phyloP scores from a whole-genome alignment of 306 rosid species.

The Purshia tridentata region DNA sequence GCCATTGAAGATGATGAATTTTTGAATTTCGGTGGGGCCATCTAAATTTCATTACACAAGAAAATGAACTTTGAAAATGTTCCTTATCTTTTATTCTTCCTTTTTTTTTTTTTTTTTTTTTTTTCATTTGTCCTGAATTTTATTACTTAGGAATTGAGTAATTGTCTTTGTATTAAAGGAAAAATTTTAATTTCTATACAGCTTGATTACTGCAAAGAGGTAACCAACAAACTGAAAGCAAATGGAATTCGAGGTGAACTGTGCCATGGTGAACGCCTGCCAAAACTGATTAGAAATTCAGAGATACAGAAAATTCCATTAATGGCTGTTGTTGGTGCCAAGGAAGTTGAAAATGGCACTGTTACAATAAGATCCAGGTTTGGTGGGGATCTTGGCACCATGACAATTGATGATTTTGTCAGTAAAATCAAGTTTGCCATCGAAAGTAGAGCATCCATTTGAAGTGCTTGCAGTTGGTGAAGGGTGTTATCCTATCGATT shows the following conservation, averaged over 20 bases:
- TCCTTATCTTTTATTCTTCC: not conserved
- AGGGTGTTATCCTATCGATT: constrained; percentile 9
- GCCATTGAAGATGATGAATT: not conserved
- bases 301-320: constrained; percentile 88
- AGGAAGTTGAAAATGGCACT: constrained; percentile 74
- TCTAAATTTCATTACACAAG: not conserved
- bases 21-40: not conserved
- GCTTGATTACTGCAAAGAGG: constrained; percentile 77
- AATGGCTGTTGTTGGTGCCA: constrained; percentile 92
- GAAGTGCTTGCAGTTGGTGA: constrained; percentile 26
- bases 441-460: constrained; percentile 51
- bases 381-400: constrained; percentile 82
- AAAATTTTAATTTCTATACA: constrained; percentile 29
- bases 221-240: constrained; percentile 59
- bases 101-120: too few relatives aligned
- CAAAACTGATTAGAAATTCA: constrained; percentile 90
- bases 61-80: not conserved
- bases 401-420: constrained; percentile 72
- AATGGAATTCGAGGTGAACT: constrained; percentile 72
- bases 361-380: constrained; percentile 84
- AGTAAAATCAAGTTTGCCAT: constrained; percentile 55
- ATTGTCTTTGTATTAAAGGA: constrained; percentile 1
- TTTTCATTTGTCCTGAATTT: not conserved
- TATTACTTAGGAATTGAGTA: not conserved
- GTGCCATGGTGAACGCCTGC: constrained; percentile 85